Conservation (phyloP, 2,329 filamentous ascomycete genomes). For the Pseudodiploospora longispora region DNA sequence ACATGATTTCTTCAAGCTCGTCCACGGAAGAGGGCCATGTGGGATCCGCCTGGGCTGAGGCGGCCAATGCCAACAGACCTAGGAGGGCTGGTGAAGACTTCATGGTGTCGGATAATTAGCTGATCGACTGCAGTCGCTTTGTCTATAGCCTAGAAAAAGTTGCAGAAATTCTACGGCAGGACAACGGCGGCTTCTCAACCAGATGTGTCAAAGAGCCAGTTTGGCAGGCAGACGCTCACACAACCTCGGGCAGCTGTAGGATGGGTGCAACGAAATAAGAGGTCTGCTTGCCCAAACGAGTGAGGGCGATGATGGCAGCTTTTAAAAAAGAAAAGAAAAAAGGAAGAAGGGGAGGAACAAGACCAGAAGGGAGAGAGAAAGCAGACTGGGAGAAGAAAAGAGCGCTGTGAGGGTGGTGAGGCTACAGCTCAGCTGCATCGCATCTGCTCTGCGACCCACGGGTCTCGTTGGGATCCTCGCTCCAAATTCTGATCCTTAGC, state of each 20-base stretch:
- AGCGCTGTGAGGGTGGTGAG: background rate
- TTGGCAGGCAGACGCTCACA: no score
- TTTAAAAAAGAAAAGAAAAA: background rate
- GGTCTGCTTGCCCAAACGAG: no score
- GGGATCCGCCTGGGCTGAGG: constrained; percentile 34
- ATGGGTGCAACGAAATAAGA: no score
- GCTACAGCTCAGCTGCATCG: constrained; percentile 4
- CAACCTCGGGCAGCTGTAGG: no score
- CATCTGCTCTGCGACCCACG: no score
- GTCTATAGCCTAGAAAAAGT: no score
- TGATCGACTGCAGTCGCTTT: background rate
- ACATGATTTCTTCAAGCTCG: constrained; percentile 57
- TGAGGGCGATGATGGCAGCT: background rate
- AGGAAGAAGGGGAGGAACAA: background rate
- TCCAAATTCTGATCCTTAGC: no score
- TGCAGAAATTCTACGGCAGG: no score
- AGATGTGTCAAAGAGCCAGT: no score
- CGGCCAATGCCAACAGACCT: constrained; percentile 28
- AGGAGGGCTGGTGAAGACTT: constrained; percentile 18
- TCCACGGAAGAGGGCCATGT: constrained; percentile 56
- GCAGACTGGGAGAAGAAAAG: background rate
- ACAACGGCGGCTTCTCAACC: no score
- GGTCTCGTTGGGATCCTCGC: no score
- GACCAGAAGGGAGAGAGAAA: background rate
- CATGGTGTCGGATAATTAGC: constrained; percentile 10